A percentile compares a stretch with the other conserved stretches of the same genome.
Conservation (phyloP, 1,284 basidiomycete genomes). For the Tetrapyrgos nigripes region DNA sequence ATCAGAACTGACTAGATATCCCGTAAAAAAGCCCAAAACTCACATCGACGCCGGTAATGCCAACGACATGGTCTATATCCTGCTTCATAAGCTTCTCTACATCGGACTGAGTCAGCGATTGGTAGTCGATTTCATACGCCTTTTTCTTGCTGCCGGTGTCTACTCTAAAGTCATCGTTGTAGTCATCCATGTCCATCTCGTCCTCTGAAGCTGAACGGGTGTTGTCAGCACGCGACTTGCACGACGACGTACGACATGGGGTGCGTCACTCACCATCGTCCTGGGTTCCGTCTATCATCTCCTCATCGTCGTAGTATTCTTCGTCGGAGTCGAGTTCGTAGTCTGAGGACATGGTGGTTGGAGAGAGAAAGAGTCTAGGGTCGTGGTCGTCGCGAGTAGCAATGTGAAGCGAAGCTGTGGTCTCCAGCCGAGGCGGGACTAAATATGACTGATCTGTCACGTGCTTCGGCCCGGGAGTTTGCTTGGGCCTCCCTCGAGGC, state of each 20-base stretch:
- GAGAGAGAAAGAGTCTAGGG: background rate
- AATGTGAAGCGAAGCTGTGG: too few species aligned
- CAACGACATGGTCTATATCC: constrained; percentile 85
- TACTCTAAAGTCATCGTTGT: constrained; percentile 67
- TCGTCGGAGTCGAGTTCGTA: constrained; percentile 74
- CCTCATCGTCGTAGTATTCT: constrained; percentile 73
- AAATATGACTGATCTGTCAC: too few species aligned
- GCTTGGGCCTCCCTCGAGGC: too few species aligned
- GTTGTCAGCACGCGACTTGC: background rate
- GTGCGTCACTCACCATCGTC: constrained; percentile 48
- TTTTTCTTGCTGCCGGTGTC: constrained; percentile 64
- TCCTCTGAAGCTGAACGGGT: constrained; percentile 36
- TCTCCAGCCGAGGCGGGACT: too few species aligned
- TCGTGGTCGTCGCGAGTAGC: background rate
- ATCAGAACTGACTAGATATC: constrained; percentile 4
- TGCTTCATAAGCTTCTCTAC: constrained; percentile 80
- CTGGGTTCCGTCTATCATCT: constrained; percentile 65
- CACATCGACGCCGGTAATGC: constrained; percentile 87
- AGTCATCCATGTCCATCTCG: constrained; percentile 71
- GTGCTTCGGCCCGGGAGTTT: too few species aligned
- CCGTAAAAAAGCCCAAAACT: constrained; percentile 41
- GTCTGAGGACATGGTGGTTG: constrained; percentile 68
- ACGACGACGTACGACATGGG: background rate
- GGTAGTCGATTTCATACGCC: constrained; percentile 80
- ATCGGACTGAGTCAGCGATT: constrained; percentile 73